These are phyloP conservation scores for Diaporthe sp. DNA, from an alignment of 2,329 filamentous ascomycete genomes.

Conservation along the genomic window DNA sequence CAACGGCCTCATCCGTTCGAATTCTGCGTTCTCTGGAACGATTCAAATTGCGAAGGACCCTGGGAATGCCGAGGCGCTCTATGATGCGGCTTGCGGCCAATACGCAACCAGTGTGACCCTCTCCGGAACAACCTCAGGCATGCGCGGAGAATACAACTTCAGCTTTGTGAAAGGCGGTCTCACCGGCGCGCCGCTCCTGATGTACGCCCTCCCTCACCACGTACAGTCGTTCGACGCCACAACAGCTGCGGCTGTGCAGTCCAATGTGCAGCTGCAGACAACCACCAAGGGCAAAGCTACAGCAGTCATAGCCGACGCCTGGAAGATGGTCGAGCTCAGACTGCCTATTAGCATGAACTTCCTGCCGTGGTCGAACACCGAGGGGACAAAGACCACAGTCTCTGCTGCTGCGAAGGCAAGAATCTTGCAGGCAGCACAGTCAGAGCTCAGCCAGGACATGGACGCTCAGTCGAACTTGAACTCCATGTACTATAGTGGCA, in stretches of 20 bases:
- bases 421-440: conserved; percentile 72
- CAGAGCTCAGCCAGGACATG: conserved; percentile 83
- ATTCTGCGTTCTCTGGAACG: conserved; percentile 76
- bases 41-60: conserved; percentile 88
- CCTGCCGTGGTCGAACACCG: conserved; percentile 76
- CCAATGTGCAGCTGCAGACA: conserved; percentile 73
- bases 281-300: conserved; percentile 87
- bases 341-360: conserved; percentile 82
- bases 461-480: conserved; percentile 77
- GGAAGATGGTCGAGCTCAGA: conserved; percentile 81
- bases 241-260: conserved; percentile 61
- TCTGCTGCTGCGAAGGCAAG: conserved; percentile 64
- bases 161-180: conserved; percentile 78
- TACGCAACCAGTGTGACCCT: conserved; percentile 76
- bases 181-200: conserved; percentile 70
- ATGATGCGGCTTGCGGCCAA: conserved; percentile 80
- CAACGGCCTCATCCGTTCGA: conserved; percentile 72
- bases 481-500: conserved; percentile 95
- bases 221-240: conserved; percentile 75
- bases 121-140: conserved; percentile 69
- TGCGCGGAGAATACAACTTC: conserved; percentile 77
- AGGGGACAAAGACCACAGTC: conserved; percentile 58
- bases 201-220: conserved; percentile 93
- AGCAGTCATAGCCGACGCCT: conserved; percentile 76
- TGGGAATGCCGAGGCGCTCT: conserved; percentile 70